Conservation (phyloP, 140 eudicot species). For the Anethum foeniculum region DNA sequence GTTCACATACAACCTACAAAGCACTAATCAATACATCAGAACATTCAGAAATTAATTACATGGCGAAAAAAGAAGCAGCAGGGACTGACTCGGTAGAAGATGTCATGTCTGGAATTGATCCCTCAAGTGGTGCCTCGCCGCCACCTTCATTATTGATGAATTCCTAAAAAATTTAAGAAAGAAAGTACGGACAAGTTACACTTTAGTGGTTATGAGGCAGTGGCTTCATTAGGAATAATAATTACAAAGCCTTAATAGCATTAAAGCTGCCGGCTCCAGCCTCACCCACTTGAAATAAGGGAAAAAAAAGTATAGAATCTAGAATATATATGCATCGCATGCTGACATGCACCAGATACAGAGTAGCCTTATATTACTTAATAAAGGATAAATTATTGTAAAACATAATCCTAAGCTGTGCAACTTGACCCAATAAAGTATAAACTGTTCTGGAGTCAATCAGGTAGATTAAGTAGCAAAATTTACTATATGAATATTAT, state of each 20-base stretch:
- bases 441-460: neutral
- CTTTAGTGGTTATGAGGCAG: neutral
- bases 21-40: slow-evolving; percentile 18
- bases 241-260: neutral
- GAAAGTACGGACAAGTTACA: neutral
- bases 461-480: neutral
- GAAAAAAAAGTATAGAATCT: neutral
- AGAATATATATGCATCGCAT: neutral
- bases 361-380: neutral
- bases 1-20: slow-evolving; percentile 65
- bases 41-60: neutral
- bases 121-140: slow-evolving; percentile 97
- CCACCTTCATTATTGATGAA: slow-evolving; percentile 89
- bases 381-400: neutral
- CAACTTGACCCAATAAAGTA: neutral
- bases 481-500: neutral
- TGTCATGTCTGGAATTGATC: slow-evolving; percentile 98
- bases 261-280: neutral
- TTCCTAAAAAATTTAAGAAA: slow-evolving; percentile 42
- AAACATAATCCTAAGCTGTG: neutral
- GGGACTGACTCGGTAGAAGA: slow-evolving; percentile 84
- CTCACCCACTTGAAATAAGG: neutral
- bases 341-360: neutral
- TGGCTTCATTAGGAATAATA: neutral
- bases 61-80: neutral